phyloP scores from a whole-genome alignment of 192 early-diverging fungal species.

The Coemansia sp. region DNA sequence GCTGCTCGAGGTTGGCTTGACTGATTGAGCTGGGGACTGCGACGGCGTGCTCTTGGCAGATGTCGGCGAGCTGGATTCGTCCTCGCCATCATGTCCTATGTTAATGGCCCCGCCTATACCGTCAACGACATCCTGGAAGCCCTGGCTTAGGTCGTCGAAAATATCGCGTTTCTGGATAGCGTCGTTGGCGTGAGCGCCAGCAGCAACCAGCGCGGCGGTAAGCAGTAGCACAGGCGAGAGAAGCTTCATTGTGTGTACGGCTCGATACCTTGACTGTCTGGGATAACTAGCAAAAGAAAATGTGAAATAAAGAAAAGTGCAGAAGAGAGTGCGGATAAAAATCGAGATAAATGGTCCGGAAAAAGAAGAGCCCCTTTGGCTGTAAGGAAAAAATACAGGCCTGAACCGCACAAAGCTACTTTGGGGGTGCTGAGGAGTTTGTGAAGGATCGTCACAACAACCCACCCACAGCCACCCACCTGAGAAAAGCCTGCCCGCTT shows the following conservation, averaged over 20 bases:
- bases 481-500: neutral
- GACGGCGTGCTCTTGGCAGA: neutral
- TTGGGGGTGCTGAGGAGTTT: neutral
- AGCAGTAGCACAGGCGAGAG: conserved; percentile 3
- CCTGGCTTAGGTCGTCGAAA: neutral
- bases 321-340: neutral
- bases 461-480: neutral
- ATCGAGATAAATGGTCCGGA: neutral
- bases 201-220: neutral
- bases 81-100: conserved; percentile 2
- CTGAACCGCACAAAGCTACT: neutral
- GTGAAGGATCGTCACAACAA: conserved; percentile 2
- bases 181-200: neutral
- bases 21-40: neutral
- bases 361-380: conserved; percentile 4
- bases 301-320: neutral
- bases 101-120: conserved; percentile 2
- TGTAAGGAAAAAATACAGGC: neutral
- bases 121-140: conserved; percentile 5
- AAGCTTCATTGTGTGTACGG: conserved; percentile 3
- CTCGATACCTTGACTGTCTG: neutral
- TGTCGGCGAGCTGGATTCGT: neutral
- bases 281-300: neutral
- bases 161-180: conserved; percentile 19
- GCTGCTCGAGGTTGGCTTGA: conserved; percentile 6